phyloP scores from a whole-genome alignment of 306 rosid genomes.

The Cajanus cajan region DNA sequence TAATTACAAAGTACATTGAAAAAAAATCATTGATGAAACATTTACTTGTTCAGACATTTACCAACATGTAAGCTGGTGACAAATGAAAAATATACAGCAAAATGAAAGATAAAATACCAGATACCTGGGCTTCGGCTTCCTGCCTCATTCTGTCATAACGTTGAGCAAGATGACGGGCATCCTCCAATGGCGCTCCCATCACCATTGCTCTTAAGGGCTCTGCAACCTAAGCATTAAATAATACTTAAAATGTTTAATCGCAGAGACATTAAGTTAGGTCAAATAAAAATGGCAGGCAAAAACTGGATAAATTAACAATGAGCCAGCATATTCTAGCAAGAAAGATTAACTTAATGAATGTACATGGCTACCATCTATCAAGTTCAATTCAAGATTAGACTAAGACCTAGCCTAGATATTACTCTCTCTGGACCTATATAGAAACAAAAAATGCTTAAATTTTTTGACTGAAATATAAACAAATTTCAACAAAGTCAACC shows the following conservation, averaged over 20 bases:
- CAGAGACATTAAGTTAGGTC: not conserved
- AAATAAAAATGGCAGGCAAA: constrained; percentile 15
- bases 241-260: constrained; percentile 15
- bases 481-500: no score
- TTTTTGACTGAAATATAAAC: no score
- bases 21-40: constrained; percentile 12
- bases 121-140: constrained; percentile 94
- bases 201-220: constrained; percentile 97
- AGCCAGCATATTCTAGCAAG: constrained; percentile 12
- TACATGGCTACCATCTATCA: not conserved
- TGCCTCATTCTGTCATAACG: constrained; percentile 94
- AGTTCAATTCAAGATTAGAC: not conserved
- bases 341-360: constrained; percentile 4
- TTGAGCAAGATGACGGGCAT: constrained; percentile 95
- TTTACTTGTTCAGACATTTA: constrained; percentile 2
- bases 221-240: constrained; percentile 63
- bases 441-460: no score
- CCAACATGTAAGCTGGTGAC: not conserved
- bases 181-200: constrained; percentile 92
- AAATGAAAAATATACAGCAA: not conserved
- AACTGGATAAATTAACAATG: not conserved
- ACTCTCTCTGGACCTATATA: no score
- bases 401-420: constrained; percentile 1
- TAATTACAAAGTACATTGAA: constrained; percentile 37
- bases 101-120: constrained; percentile 26